Base-by-base conservation (phyloP, 257 asterid species). In the Mentha longifolia region DNA sequence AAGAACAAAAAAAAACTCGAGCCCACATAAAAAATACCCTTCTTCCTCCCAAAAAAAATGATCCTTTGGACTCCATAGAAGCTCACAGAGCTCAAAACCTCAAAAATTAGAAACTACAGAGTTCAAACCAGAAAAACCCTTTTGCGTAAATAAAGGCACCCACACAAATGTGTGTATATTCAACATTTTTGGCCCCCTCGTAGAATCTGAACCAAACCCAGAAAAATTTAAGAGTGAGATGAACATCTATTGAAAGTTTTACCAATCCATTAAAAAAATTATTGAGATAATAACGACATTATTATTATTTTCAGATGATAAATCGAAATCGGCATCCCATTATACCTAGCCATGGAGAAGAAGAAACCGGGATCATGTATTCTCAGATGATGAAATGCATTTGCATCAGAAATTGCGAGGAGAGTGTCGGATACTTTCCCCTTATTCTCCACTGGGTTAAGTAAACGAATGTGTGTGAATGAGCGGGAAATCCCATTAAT, bases 401-500 rank as follows among this genome's bases (percentile, higher is more conserved):
- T 49, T 70, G 39, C 65, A 65, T 28, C 42, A 33, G 76, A 65
- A 79, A 78, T 42, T 64, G 82, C 78, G 15, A 35, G 55, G 62
- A 74, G 73, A 64, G 54, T 72, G 79, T 77, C 9, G 9, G 61
- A 66, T 47, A 62, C 64, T 71, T 41, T 52, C 83, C 80, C 16
- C 68, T 58, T 67, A 51, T 77, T 82, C 81, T 82, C 85, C 84
- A 86, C 92, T 78, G 75, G 80, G 84, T 57, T 87, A 89, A 93
- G 96, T 65, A 79, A 86, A 55, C 70, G 77, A 45, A 56, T 15
- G 86, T 54, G 86, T 54, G 78, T 66, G 75, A 80, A 74, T 57
- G 88, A 81, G 97, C 96, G 98, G 96, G 96, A 94, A 88, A 80
- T 64, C 78, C 74, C 70, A 81, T 66, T 25, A 3, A 0, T 19